Evolutionary conservation across 2,329 filamentous ascomycete species (phyloP).

Genomic region (Diaporthe vaccinii): DNA sequence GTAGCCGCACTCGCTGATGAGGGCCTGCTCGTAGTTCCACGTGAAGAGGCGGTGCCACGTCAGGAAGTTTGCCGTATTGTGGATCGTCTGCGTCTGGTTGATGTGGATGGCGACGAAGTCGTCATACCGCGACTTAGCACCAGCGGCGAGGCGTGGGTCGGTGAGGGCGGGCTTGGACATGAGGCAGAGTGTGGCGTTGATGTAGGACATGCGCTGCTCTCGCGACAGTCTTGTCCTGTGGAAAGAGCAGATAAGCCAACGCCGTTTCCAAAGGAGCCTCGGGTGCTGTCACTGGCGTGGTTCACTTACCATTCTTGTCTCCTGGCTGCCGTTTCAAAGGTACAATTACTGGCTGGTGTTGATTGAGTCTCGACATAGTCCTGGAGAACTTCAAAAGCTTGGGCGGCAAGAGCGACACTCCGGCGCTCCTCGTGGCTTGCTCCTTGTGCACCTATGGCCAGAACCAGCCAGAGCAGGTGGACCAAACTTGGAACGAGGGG

Average conservation of each 20-base stretch:
- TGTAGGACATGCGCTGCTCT: constrained; percentile 47
- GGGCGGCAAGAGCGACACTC: constrained; percentile 5
- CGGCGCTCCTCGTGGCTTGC: constrained; percentile 5
- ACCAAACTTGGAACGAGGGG: background rate
- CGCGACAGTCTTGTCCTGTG: constrained; percentile 31
- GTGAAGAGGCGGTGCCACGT: constrained; percentile 50
- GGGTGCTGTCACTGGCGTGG: too few relatives aligned
- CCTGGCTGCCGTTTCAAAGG: constrained; percentile 42
- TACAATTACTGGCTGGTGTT: constrained; percentile 41
- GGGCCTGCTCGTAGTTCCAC: constrained; percentile 49
- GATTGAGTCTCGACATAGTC: constrained; percentile 13
- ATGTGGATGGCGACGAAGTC: constrained; percentile 50
- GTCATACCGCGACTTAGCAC: constrained; percentile 48
- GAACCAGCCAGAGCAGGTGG: constrained; percentile 17
- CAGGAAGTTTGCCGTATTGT: constrained; percentile 47
- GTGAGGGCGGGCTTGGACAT: constrained; percentile 47
- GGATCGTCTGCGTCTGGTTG: constrained; percentile 43
- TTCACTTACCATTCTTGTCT: constrained; percentile 43
- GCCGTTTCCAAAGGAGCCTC: background rate
- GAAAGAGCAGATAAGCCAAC: background rate
- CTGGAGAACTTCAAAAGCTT: constrained; percentile 7
- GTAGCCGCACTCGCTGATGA: constrained; percentile 50
- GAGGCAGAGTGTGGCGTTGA: constrained; percentile 48
- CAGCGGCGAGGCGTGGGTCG: constrained; percentile 45
- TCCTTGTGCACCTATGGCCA: constrained; percentile 20